Evolutionary conservation across 2,329 filamentous ascomycete genomes (phyloP), one percentile per base, ranked within the genome.

Genomic region (Tolypocladium ophioglossoides): DNA sequence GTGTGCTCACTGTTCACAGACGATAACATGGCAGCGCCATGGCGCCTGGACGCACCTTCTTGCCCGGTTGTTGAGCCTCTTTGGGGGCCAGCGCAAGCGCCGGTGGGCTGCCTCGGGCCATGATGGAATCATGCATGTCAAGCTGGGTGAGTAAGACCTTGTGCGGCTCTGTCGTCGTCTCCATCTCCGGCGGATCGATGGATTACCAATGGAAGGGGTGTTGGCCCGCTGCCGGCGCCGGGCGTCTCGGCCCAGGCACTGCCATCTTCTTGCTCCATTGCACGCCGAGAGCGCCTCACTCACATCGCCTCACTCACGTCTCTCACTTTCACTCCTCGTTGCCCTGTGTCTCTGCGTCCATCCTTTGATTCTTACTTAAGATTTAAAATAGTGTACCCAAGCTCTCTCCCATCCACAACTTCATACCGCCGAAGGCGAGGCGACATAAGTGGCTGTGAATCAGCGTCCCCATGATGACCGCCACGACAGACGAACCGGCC

Each of bases 401-500:
- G 27, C 8, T 8, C 35, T n/a, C 18, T 6, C 18, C n/a, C 37
- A 4, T 38, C 37, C 7, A 7, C 37, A 4, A 16, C 18, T 38
- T 6, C 37, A 8, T 38, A 10, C 37, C 37, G 37, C 7, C 7
- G 6, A 38, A n/a, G 4, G 4, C 9, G 14, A 27, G 30, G 3
- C 27, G 4, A 44, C 22, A 44, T 6, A 1, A 20, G 16, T 9
- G 38, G 37, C 10, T 11, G 48, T 20, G 20, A 20, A 24, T 16
- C 14, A 5, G 24, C 39, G 12, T 9, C 10, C 22, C 12, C 24
- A 27, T n/a, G n/a, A 52, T 50, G 50, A 27, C 52, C 35, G 47
- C 47, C 51, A 18, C 44, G 18, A 35, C 46, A 44, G 35, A 51
- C 52, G 27, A 62, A 63, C 62, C 62, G 59, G 75, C 80, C 38